Percentiles rank a stretch among this genome's conserved stretches.
These are phyloP conservation scores for Buddleja alternifolia DNA, from an alignment of 257 asterid genomes.

Conservation along the genomic window DNA sequence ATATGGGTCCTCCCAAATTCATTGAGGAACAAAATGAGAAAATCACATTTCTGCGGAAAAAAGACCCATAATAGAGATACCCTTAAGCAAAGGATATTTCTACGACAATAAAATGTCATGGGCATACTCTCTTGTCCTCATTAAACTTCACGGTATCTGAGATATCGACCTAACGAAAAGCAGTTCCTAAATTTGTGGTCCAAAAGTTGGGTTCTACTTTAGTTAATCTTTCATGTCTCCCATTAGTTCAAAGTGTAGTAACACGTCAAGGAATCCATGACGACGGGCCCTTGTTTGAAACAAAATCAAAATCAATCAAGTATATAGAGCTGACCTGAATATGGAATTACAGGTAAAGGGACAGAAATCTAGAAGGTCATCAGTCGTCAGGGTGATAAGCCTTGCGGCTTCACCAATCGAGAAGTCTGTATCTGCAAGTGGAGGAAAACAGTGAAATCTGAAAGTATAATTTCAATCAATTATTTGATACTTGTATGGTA, in stretches of 20 bases:
- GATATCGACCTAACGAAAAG: slow-evolving; percentile 20
- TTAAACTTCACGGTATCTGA: slow-evolving; percentile 23
- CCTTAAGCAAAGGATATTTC: slow-evolving; percentile 15
- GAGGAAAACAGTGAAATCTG: slow-evolving; percentile 9
- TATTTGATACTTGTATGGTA: slow-evolving; percentile 8
- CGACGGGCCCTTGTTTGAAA: not conserved
- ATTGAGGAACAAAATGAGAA: slow-evolving; percentile 20
- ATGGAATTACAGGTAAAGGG: not conserved
- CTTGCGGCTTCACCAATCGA: not conserved
- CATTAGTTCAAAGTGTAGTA: not conserved
- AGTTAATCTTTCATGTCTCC: slow-evolving; percentile 17
- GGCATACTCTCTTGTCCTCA: slow-evolving; percentile 27
- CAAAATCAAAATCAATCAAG: slow-evolving; percentile 8
- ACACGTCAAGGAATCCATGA: not conserved
- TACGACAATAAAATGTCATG: slow-evolving; percentile 20
- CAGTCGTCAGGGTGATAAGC: not conserved
- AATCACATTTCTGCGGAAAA: slow-evolving; percentile 24
- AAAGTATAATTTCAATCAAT: slow-evolving; percentile 1
- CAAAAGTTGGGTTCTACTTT: slow-evolving; percentile 27
- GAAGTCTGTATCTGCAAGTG: slow-evolving; percentile 26
- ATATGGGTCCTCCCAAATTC: slow-evolving; percentile 35
- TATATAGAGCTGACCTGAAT: slow-evolving; percentile 21
- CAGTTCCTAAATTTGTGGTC: slow-evolving; percentile 22
- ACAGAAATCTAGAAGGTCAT: slow-evolving; percentile 25
- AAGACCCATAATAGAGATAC: slow-evolving; percentile 1